A percentile compares a stretch with the other conserved stretches of the same genome.
Conservation (phyloP, 257 asterid species). For the Ballota nigra region DNA sequence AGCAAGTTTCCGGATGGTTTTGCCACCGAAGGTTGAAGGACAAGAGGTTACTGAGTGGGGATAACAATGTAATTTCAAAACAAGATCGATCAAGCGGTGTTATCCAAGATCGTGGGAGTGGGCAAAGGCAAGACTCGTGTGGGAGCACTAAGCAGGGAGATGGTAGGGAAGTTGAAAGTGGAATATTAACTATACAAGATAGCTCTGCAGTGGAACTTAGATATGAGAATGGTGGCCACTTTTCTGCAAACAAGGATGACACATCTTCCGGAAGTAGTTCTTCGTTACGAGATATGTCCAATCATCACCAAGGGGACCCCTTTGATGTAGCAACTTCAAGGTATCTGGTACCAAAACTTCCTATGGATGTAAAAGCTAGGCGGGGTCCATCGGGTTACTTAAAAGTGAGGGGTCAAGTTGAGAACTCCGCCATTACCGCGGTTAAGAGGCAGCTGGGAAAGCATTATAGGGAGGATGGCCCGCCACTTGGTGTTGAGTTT, state of each 20-base stretch:
- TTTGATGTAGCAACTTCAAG: conserved; percentile 45
- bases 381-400: conserved; percentile 92
- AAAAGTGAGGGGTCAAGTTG: conserved; percentile 77
- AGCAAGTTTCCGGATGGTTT: conserved; percentile 97
- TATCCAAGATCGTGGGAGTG: conserved; percentile 81
- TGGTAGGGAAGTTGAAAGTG: conserved; percentile 75
- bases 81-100: conserved; percentile 81
- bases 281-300: conserved; percentile 44
- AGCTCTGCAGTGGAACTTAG: conserved; percentile 53
- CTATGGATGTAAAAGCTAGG: conserved; percentile 50
- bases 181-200: conserved; percentile 47
- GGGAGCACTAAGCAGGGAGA: conserved; percentile 89
- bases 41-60: conserved; percentile 57
- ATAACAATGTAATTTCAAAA: conserved; percentile 38
- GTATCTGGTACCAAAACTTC: conserved; percentile 41
- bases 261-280: conserved; percentile 80
- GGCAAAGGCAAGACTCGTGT: conserved; percentile 90
- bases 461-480: conserved; percentile 75
- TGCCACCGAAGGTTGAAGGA: conserved; percentile 94
- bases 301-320: conserved; percentile 38
- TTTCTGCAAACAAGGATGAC: conserved; percentile 47
- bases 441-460: conserved; percentile 88
- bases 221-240: conserved; percentile 47
- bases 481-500: conserved; percentile 83
- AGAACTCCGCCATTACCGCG: conserved; percentile 78